phyloP scores from a whole-genome alignment of 2,329 filamentous ascomycete species.

The Colletotrichum somersetense region DNA sequence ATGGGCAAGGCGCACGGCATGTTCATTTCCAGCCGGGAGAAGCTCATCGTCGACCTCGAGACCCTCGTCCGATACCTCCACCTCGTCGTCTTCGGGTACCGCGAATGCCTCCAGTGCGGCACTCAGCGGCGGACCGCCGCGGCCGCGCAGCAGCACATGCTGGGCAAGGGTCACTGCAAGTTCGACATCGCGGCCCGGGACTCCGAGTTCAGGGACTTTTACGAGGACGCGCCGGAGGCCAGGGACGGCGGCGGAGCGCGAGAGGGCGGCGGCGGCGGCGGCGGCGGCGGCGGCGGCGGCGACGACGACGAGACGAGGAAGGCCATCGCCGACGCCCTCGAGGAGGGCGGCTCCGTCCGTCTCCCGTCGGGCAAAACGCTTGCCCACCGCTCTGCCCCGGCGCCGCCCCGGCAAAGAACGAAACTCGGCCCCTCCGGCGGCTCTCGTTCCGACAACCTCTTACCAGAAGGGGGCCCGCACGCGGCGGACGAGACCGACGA shows the following conservation, averaged over 20 bases:
- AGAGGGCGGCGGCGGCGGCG: constrained; percentile 2
- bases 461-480: background rate
- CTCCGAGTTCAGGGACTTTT: constrained; percentile 58
- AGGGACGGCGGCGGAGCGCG: constrained; percentile 1
- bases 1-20: constrained; percentile 64
- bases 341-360: constrained; percentile 49
- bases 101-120: constrained; percentile 65
- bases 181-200: constrained; percentile 53
- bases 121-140: constrained; percentile 56
- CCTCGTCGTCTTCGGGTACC: constrained; percentile 61
- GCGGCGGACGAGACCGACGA: constrained; percentile 7
- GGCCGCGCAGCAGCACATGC: constrained; percentile 66
- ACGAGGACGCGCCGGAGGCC: constrained; percentile 46
- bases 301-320: background rate
- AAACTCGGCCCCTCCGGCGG: background rate
- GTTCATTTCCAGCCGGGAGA: constrained; percentile 54
- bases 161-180: constrained; percentile 61
- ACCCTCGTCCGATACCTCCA: constrained; percentile 62
- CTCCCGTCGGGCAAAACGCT: constrained; percentile 54
- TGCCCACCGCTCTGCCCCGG: constrained; percentile 45
- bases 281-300: background rate
- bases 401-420: background rate
- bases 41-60: constrained; percentile 60
- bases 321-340: constrained; percentile 20
- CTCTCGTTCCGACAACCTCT: background rate